These are phyloP conservation scores for Tylopilus orsonianus DNA, from an alignment of 1,284 basidiomycete genomes.

Conservation along the genomic window DNA sequence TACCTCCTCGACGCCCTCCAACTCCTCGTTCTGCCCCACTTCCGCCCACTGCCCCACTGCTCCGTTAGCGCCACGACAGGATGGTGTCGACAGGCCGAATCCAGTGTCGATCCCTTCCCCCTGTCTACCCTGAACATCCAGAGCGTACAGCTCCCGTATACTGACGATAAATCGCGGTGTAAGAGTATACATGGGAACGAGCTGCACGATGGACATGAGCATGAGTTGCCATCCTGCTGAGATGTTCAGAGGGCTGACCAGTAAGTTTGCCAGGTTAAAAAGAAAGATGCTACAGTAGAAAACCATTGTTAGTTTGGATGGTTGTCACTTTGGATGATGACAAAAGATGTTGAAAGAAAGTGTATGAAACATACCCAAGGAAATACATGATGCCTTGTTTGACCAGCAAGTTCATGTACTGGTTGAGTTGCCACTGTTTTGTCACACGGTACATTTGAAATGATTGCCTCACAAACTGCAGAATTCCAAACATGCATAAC, in stretches of 20 bases:
- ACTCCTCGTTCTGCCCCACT: background rate
- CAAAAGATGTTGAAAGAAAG: background rate
- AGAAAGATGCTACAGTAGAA: background rate
- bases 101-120: background rate
- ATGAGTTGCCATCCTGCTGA: background rate
- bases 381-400: constrained; percentile 9
- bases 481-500: background rate
- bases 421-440: constrained; percentile 1
- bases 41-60: background rate
- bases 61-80: background rate
- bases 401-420: constrained; percentile 4
- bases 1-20: background rate
- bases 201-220: background rate
- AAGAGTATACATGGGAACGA: constrained; percentile 1
- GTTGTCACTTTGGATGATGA: background rate
- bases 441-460: background rate
- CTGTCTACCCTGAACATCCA: background rate
- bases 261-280: background rate
- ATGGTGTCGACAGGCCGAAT: background rate
- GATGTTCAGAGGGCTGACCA: background rate
- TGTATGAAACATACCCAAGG: constrained; percentile 1
- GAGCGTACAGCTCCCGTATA: background rate
- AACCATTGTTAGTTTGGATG: background rate
- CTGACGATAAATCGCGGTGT: constrained; percentile 10
- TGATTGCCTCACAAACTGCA: background rate